These are phyloP conservation scores for Teunomyces stri DNA, from an alignment of 805 yeast species.

Conservation along the genomic window DNA sequence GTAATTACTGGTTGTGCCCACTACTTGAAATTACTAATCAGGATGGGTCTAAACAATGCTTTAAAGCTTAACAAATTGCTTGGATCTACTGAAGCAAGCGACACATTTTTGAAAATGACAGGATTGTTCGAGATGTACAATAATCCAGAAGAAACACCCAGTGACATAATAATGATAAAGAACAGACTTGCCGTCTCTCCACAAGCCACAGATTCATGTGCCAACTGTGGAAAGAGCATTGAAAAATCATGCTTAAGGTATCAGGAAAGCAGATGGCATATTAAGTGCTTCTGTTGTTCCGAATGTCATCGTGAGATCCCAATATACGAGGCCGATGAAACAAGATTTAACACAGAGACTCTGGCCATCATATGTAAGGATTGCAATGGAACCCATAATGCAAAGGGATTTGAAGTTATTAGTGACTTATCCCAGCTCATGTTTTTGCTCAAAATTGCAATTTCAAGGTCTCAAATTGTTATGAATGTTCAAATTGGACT, in stretches of 20 bases:
- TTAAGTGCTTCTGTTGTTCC: conserved; percentile 66
- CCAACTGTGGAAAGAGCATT: conserved; percentile 66
- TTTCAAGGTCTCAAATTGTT: conserved; percentile 66
- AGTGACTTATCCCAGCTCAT: conserved; percentile 71
- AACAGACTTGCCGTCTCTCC: conserved; percentile 46
- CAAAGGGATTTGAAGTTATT: conserved; percentile 57
- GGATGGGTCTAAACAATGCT: conserved; percentile 77
- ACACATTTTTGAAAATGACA: conserved; percentile 56
- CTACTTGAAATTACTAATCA: conserved; percentile 77
- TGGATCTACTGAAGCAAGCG: conserved; percentile 59
- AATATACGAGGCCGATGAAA: conserved; percentile 38
- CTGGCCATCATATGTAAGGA: conserved; percentile 52
- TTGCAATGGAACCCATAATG: conserved; percentile 50
- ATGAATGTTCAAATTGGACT: conserved; percentile 34
- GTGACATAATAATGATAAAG: conserved; percentile 10
- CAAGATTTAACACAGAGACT: conserved; percentile 41
- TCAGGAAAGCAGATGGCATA: conserved; percentile 76
- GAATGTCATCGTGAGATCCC: conserved; percentile 45
- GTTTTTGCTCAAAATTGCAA: conserved; percentile 78
- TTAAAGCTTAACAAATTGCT: conserved; percentile 60
- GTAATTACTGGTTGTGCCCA: conserved; percentile 91
- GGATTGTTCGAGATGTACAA: conserved; percentile 19
- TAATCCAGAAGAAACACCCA: conserved; percentile 6
- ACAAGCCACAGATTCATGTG: conserved; percentile 75
- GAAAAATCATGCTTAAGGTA: conserved; percentile 77